Evolutionary conservation across 495 filamentous ascomycete species (phyloP), one percentile per base, ranked within the genome.

Genomic region (Penicillium tannophilum): DNA sequence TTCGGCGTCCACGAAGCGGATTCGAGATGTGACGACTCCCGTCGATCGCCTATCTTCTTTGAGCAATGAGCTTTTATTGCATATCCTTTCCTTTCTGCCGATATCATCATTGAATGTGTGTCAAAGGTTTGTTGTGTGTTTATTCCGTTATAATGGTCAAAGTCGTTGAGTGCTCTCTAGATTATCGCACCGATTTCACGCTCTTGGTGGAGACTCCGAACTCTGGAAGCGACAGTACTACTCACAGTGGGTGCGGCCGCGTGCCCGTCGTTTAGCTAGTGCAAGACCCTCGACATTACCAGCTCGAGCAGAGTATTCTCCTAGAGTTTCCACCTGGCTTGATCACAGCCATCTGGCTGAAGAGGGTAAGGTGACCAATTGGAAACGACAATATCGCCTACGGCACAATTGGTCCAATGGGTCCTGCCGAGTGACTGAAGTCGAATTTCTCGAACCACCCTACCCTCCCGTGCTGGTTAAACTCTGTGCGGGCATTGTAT

Each of bases 171-270:
- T 54, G 4, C 20, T 26, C 19, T 35, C 16, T 55, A 91, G 88
- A 47, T 72, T 95, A 26, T 97, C 91, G n/a, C 86, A 75, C 45
- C 89, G 86, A 42, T 90, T 96, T 65, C 80, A 87, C 63, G 75
- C 73, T n/a, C 78, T 98, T 14, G 81, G 90, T 17, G 81, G 81
- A 58, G 94, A 98, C 73, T 88, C 88, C 11, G 91, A 96, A 68
- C 75, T 98, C 49, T 98, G 94, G 94, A 96, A 93, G 74, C 80
- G 82, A 9, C 80, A 89, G 33, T 98, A 96, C 75, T 97, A 96
- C 76, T 81, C 85, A 33, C 86, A 88, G 60, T 98, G 96, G 74
- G 92, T 98, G 10, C 83, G 88, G 50, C 93, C 93, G 49, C 84
- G 92, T 68, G 89, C 89, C 41, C 83, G 86, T 56, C 85, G 89